A percentile compares a stretch with the other conserved stretches of the same genome.
phyloP scores from a whole-genome alignment of 257 asterid species.

The Nicotiana tabacum region DNA sequence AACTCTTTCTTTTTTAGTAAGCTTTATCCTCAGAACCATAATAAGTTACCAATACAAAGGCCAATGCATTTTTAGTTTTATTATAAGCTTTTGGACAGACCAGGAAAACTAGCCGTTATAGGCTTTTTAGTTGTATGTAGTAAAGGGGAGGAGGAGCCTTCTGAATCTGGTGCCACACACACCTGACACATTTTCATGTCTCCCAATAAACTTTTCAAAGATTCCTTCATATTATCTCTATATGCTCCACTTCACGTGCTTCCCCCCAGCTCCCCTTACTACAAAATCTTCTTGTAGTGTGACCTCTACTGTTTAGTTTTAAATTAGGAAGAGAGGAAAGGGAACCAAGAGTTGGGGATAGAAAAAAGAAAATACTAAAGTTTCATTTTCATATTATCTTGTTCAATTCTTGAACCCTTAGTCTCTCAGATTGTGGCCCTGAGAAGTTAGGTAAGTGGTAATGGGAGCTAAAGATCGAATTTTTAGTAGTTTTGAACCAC shows the following conservation, averaged over 20 bases:
- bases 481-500: neutral
- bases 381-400: constrained; percentile 1
- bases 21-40: neutral
- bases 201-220: constrained; percentile 14
- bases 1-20: constrained; percentile 8
- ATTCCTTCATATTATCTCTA: constrained; percentile 13
- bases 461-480: constrained; percentile 19
- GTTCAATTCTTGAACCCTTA: neutral
- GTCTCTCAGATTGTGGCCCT: neutral
- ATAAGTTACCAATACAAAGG: neutral
- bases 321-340: neutral
- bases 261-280: constrained; percentile 9
- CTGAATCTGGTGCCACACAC: constrained; percentile 13
- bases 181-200: constrained; percentile 39
- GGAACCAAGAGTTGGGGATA: neutral
- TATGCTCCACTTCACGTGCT: constrained; percentile 41
- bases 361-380: neutral
- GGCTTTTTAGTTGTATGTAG: constrained; percentile 1
- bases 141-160: constrained; percentile 12
- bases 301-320: neutral
- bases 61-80: constrained; percentile 7
- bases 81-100: constrained; percentile 4
- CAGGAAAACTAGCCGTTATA: constrained; percentile 78
- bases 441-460: neutral
- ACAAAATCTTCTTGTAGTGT: constrained; percentile 12